Base-by-base conservation (phyloP, 1,139 yeast genomes). In the Hanseniaspora sp. region DNA sequence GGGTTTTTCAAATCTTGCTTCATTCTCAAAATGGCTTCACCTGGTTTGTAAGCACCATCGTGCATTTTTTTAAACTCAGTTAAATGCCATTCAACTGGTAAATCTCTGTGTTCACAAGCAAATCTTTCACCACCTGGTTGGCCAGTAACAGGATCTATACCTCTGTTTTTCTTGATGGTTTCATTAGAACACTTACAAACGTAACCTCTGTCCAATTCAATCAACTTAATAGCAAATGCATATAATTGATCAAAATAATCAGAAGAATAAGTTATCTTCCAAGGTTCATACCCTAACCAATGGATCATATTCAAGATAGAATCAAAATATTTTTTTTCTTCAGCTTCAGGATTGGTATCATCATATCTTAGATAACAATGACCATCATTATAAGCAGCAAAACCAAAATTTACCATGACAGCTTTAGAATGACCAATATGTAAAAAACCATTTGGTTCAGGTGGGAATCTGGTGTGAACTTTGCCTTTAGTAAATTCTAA, bases 381-480 rank as follows among this genome's bases (percentile, higher is more conserved):
- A 68, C 98, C 97, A 65, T 90, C 84, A 75, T 88, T 90, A 64
- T 80, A 83, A 63, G 86, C 83, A 55, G 98, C 97, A 73, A 90
- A 90, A 73, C 87, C 90, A 73, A 90, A 94, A 74, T 92, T 92
- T 67, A 92, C 78, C 58, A 92, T 76, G 55, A 97, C 97, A 56
- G 97, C 97, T 72, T 92, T 92, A 59, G 95, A 96, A 68, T 92
- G 98, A 63, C 98, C 97, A 72, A 83, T 92, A 78, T 83, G 92
- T 69, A 92, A 77, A 71, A 87, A 90, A 74, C 97, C 97, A 73
- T 95, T 85, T 54, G 84, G 84, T 69, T 79, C 84, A 54, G 74
- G 98, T 37, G 99, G 99, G 74, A 92, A 92, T 67, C 99, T 80
- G 1, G 98, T 94, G 64, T 77, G 82, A 23, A 92, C 97, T 63